Percentiles rank a stretch among this genome's conserved stretches.
phyloP scores from a whole-genome alignment of 495 filamentous ascomycete genomes.

The Tuber borchii region DNA sequence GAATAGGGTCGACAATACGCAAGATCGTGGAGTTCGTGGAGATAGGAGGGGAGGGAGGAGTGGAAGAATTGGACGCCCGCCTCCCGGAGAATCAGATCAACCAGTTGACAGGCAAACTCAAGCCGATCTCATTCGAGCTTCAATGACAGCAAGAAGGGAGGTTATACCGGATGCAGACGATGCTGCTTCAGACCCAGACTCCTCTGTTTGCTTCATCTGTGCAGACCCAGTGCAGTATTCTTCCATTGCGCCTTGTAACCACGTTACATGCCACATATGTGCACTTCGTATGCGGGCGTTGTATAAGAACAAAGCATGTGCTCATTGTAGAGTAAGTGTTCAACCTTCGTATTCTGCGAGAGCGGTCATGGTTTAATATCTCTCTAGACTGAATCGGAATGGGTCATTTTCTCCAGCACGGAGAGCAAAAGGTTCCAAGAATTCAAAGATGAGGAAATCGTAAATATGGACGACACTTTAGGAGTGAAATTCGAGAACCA shows the following conservation, averaged over 20 bases:
- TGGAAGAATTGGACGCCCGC: slow-evolving; percentile 7
- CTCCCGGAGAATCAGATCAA: slow-evolving; percentile 6
- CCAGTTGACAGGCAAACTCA: not conserved
- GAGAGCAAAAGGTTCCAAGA: slow-evolving; percentile 73
- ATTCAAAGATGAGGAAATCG: slow-evolving; percentile 64
- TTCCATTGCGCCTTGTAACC: slow-evolving; percentile 85
- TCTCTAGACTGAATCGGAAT: slow-evolving; percentile 64
- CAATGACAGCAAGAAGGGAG: slow-evolving; percentile 7
- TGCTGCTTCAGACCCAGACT: slow-evolving; percentile 50
- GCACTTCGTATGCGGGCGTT: slow-evolving; percentile 78
- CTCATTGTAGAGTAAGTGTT: slow-evolving; percentile 75
- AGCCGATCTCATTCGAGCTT: slow-evolving; percentile 5
- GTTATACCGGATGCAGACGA: slow-evolving; percentile 27
- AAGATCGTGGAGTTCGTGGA: not conserved
- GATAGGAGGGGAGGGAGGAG: slow-evolving; percentile 14
- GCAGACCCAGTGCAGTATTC: slow-evolving; percentile 77
- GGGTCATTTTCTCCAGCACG: slow-evolving; percentile 88
- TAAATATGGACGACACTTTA: slow-evolving; percentile 67
- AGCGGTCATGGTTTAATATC: slow-evolving; percentile 32
- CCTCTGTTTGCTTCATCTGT: slow-evolving; percentile 93
- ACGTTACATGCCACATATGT: slow-evolving; percentile 93
- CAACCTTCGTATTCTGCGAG: slow-evolving; percentile 4
- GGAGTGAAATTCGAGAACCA: slow-evolving; percentile 83
- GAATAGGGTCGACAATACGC: not conserved
- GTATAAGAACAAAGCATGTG: slow-evolving; percentile 91